Conservation (phyloP, 495 filamentous ascomycete genomes). For the Elasticomyces elasticus region DNA sequence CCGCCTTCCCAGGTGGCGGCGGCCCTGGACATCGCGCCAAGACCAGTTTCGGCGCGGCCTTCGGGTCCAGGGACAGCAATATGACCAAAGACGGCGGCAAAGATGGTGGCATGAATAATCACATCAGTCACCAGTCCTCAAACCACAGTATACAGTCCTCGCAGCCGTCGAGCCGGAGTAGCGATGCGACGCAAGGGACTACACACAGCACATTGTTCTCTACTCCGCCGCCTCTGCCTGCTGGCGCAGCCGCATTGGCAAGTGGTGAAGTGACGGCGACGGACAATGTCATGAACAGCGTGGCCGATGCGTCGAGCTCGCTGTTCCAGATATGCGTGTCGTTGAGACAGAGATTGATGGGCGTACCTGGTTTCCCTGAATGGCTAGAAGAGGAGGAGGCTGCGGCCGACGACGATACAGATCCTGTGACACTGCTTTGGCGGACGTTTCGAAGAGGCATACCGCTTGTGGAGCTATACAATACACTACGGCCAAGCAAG, state of each 20-base stretch:
- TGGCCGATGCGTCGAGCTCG: conserved; percentile 74
- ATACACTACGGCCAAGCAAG: conserved; percentile 58
- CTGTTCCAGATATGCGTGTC: conserved; percentile 91
- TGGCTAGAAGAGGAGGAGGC: conserved; percentile 56
- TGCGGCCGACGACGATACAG: conserved; percentile 56
- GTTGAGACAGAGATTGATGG: conserved; percentile 65
- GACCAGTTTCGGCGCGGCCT: background rate
- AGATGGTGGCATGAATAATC: background rate
- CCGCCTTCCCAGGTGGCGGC: conserved; percentile 20
- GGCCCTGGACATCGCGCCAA: conserved; percentile 16
- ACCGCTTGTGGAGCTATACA: conserved; percentile 82
- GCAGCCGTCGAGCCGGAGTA: conserved; percentile 29
- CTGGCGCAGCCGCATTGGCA: background rate
- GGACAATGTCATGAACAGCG: conserved; percentile 89
- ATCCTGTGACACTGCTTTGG: conserved; percentile 88
- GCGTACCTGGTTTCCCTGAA: conserved; percentile 71
- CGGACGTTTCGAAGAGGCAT: conserved; percentile 73
- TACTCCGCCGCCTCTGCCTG: conserved; percentile 26
- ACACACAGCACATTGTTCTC: conserved; percentile 31
- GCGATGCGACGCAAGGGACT: conserved; percentile 32
- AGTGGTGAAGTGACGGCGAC: conserved; percentile 56
- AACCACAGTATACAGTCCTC: conserved; percentile 30
- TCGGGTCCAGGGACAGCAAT: background rate
- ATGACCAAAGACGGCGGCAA: background rate
- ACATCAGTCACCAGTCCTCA: conserved; percentile 23